These are phyloP conservation scores for Brassica nigra DNA, from an alignment of 345 rosid species.

Conservation along the genomic window DNA sequence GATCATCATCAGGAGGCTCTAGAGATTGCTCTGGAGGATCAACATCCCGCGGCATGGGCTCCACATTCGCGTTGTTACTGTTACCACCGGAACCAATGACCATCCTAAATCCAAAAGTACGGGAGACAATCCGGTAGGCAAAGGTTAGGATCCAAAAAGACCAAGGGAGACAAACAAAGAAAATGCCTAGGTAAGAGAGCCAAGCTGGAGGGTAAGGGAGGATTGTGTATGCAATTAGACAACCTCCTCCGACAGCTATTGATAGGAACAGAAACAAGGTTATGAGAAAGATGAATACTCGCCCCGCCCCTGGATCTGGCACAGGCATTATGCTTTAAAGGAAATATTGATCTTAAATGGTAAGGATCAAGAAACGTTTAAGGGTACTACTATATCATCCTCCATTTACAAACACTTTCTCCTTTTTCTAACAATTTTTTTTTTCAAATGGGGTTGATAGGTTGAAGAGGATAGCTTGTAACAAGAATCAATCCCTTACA, in stretches of 20 bases:
- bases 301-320: constrained; percentile 65
- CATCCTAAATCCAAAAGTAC: constrained; percentile 62
- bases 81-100: constrained; percentile 37
- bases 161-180: constrained; percentile 83
- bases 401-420: constrained; percentile 25
- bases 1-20: constrained; percentile 30
- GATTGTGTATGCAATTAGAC: constrained; percentile 55
- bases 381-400: constrained; percentile 32
- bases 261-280: constrained; percentile 49
- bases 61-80: not conserved
- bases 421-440: not conserved
- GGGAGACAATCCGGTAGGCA: constrained; percentile 60
- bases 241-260: constrained; percentile 59
- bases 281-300: constrained; percentile 61
- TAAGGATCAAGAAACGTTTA: constrained; percentile 18
- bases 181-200: constrained; percentile 61
- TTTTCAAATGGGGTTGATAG: constrained; percentile 7
- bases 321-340: constrained; percentile 59
- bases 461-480: constrained; percentile 17
- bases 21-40: constrained; percentile 23
- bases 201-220: constrained; percentile 55
- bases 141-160: constrained; percentile 68
- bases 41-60: not conserved
- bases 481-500: constrained; percentile 20
- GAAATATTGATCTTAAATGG: constrained; percentile 13